Percentiles rank a stretch among this genome's conserved stretches.
Evolutionary conservation across 768 basidiomycete species (phyloP).

Genomic region (Tylopilus rubrobrunneus): DNA sequence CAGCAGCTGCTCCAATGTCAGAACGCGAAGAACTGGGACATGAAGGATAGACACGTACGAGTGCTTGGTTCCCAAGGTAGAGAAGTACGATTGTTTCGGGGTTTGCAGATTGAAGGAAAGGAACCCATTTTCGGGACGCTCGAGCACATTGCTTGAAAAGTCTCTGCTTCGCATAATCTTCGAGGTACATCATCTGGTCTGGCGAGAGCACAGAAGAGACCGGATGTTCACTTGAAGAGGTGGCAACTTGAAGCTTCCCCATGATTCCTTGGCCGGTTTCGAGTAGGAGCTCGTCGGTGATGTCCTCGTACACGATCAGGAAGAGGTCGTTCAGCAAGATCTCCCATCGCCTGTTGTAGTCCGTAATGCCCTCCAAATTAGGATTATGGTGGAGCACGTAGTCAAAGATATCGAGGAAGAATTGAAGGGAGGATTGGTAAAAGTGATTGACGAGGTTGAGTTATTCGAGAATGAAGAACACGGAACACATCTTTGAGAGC

Average conservation of each 20-base stretch:
- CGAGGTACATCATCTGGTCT: conserved; percentile 68
- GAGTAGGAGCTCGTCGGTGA: conserved; percentile 79
- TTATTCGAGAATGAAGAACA: conserved; percentile 97
- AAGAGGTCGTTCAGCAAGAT: conserved; percentile 88
- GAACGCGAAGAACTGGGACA: background rate
- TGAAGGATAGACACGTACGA: conserved; percentile 47
- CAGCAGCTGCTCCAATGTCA: conserved; percentile 47
- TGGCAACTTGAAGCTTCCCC: conserved; percentile 29
- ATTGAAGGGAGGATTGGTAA: conserved; percentile 96
- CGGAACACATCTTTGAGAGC: conserved; percentile 39
- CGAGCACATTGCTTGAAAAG: conserved; percentile 73
- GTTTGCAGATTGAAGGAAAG: conserved; percentile 60
- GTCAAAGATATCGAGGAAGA: conserved; percentile 99
- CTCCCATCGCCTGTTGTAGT: conserved; percentile 67
- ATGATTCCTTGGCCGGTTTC: conserved; percentile 75
- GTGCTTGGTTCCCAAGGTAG: conserved; percentile 74
- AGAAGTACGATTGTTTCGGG: conserved; percentile 74
- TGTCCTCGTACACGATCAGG: conserved; percentile 82
- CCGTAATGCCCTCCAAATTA: conserved; percentile 74
- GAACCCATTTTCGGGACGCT: conserved; percentile 59
- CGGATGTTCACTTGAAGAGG: conserved; percentile 35
- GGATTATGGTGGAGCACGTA: conserved; percentile 91
- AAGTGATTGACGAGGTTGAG: conserved; percentile 93
- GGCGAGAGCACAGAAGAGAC: conserved; percentile 49
- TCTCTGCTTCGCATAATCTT: conserved; percentile 64